Evolutionary conservation across 306 rosid species (phyloP), one percentile per base, ranked within the genome.

Genomic region (Inga leiocalycina): DNA sequence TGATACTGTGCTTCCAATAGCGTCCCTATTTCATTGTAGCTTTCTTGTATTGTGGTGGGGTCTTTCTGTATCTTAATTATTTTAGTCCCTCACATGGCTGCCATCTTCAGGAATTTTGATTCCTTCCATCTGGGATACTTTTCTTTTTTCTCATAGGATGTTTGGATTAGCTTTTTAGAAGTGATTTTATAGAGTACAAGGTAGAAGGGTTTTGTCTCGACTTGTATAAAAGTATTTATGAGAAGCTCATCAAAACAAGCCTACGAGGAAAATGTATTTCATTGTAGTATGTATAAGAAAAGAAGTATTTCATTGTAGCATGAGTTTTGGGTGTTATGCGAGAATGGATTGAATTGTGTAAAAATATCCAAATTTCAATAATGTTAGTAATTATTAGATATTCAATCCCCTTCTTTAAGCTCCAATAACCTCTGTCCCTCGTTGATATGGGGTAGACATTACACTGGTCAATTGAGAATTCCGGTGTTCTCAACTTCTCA

Each of bases 401-500:
- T 59, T n/a, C 64, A 57, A 57, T n/a, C 0, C 41, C 41, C 41
- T 37, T 37, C 7, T 37, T 1, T 6, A 6, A 39, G 43, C 43
- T 39, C 43, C 6, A 5, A 39, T 39, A 39, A 39, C 19, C 11
- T 7, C 27, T 56, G 8, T 10, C 19, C 27, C 62, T 56, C 62
- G 62, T 8, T 56, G 6, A 56, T 56, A 59, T 3, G 8, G 13
- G 6, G 3, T 9, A 59, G 30, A 59, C n/a, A 11, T 9, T 1
- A 22, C 66, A 15, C 20, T 49, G 4, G 56, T 46, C 16, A 12
- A 12, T 12, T 46, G 5, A 45, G 22, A 52, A 49, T 49, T 86
- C 81, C 80, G 98, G 98, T 48, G 89, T 86, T 57, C 74, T 95
- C 68, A 90, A 73, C 64, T 39, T 39, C 95, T 93, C 35, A 95